A percentile compares a stretch with the other conserved stretches of the same genome.
phyloP scores from a whole-genome alignment of 371 early-diverging fungal genomes.

The Sporodiniella umbellata region DNA sequence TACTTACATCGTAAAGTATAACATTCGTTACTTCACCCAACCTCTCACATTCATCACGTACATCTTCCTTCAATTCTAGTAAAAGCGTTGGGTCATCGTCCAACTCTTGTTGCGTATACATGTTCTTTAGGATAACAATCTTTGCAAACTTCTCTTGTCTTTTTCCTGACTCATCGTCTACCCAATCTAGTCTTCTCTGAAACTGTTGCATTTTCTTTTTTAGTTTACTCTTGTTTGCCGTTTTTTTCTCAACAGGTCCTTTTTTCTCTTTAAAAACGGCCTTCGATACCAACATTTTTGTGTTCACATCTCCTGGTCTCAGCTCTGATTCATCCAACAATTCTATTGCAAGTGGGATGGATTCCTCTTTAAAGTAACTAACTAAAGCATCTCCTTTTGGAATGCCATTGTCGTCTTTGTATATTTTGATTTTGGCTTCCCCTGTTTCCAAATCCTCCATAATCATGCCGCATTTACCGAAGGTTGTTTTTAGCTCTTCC shows the following conservation, averaged over 20 bases:
- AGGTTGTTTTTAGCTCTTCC: conserved; percentile 74
- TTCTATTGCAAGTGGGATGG: conserved; percentile 79
- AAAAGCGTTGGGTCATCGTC: conserved; percentile 86
- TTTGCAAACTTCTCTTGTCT: conserved; percentile 73
- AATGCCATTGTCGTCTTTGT: conserved; percentile 62
- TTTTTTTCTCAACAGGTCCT: conserved; percentile 26
- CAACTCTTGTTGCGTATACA: conserved; percentile 89
- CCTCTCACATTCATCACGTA: conserved; percentile 90
- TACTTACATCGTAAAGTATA: conserved; percentile 78
- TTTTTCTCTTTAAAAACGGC: conserved; percentile 73
- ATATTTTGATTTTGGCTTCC: conserved; percentile 88
- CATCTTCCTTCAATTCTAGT: conserved; percentile 90
- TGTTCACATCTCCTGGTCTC: conserved; percentile 56
- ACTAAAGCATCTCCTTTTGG: conserved; percentile 91
- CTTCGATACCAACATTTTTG: conserved; percentile 65
- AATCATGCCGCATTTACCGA: conserved; percentile 87
- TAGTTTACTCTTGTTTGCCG: conserved; percentile 54
- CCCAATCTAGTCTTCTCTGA: conserved; percentile 91
- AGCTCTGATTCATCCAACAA: conserved; percentile 85
- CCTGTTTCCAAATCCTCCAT: conserved; percentile 79
- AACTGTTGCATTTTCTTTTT: conserved; percentile 75
- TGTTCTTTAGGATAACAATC: conserved; percentile 88
- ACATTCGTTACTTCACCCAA: conserved; percentile 92
- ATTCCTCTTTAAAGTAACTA: conserved; percentile 86
- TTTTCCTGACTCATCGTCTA: conserved; percentile 72